phyloP scores from a whole-genome alignment of 2,329 filamentous ascomycete species.

The Talaromyces sp. region DNA sequence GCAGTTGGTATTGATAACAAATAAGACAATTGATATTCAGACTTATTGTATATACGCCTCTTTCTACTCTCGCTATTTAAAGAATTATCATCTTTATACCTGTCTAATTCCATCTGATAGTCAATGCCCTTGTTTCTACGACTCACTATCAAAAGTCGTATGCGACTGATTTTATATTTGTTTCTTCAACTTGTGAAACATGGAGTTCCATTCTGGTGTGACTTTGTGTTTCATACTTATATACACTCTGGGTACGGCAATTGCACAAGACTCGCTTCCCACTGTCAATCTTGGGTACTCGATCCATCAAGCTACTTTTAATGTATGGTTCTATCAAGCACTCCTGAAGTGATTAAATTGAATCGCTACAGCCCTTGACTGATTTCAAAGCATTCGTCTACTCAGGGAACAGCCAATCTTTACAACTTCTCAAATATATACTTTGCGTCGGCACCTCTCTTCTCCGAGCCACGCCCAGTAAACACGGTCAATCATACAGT shows the following conservation, averaged over 20 bases:
- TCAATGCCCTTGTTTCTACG: not conserved
- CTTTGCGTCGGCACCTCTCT: not conserved
- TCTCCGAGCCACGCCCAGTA: not conserved
- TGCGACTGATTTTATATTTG: not conserved
- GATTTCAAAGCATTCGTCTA: not conserved
- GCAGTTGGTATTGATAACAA: not conserved
- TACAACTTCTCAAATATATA: not conserved
- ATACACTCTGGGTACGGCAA: not conserved
- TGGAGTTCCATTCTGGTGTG: not conserved
- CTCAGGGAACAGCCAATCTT: not conserved
- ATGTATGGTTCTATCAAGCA: not conserved
- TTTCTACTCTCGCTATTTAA: not conserved
- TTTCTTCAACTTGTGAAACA: not conserved
- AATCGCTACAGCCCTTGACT: not conserved
- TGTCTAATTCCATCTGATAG: not conserved
- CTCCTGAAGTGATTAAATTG: not conserved
- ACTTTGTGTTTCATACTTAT: not conserved
- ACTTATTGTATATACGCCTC: not conserved
- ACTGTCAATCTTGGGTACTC: not conserved
- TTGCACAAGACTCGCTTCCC: not conserved
- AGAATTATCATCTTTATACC: not conserved
- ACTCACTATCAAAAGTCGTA: too few relatives aligned
- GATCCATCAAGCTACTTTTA: not conserved
- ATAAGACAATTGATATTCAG: not conserved
- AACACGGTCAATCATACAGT: not conserved